phyloP scores from a whole-genome alignment of 1,284 basidiomycete genomes.

The Marasmius fiardii region DNA sequence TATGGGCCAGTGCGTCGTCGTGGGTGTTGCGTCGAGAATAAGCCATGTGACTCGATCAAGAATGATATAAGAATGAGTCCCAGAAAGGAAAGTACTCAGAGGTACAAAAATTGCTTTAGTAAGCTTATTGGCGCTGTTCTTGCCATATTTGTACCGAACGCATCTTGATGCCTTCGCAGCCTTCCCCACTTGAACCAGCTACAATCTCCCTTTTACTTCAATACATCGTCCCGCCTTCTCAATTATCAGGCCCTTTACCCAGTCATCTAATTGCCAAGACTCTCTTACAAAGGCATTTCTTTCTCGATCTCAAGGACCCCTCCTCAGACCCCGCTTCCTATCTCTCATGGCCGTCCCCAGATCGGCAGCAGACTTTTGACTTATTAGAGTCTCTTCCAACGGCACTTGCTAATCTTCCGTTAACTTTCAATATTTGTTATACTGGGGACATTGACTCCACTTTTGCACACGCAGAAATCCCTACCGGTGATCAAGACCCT shows the following conservation, averaged over 20 bases:
- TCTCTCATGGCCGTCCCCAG: constrained; percentile 63
- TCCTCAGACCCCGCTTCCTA: constrained; percentile 51
- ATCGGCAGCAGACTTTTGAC: constrained; percentile 27
- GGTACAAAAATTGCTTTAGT: no score
- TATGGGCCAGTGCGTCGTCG: constrained; percentile 1
- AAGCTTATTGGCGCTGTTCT: no score
- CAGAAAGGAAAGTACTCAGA: background rate
- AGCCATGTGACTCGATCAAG: background rate
- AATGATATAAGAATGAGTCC: background rate
- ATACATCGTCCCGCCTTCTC: constrained; percentile 53
- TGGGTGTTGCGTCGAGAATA: background rate
- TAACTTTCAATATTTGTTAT: constrained; percentile 44
- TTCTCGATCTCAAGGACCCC: constrained; percentile 44
- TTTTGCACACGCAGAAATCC: constrained; percentile 61
- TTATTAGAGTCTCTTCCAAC: constrained; percentile 16
- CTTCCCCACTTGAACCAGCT: constrained; percentile 21
- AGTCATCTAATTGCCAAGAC: constrained; percentile 56
- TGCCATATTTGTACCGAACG: no score
- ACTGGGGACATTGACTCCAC: constrained; percentile 55
- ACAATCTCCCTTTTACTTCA: constrained; percentile 48
- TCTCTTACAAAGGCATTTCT: constrained; percentile 63
- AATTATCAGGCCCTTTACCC: constrained; percentile 48
- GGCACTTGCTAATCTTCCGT: background rate
- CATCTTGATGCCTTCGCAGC: no score
- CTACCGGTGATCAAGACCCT: constrained; percentile 26